Percentiles rank a stretch among this genome's conserved stretches.
phyloP scores from a whole-genome alignment of 192 early-diverging fungal genomes.

The Backusella psychrophila region DNA sequence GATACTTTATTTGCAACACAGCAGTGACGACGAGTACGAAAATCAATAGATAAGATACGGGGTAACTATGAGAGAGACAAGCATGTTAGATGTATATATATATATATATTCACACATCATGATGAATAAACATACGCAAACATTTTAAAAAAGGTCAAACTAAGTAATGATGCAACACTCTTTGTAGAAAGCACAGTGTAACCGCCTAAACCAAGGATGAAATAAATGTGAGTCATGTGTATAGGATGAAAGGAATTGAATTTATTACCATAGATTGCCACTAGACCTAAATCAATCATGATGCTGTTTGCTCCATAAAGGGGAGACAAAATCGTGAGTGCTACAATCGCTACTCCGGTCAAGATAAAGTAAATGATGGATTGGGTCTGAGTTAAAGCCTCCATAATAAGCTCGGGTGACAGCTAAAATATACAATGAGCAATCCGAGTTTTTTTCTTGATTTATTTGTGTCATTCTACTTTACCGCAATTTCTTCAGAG shows the following conservation, averaged over 20 bases:
- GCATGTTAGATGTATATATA: too few species aligned
- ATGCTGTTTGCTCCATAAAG: slow-evolving; percentile 51
- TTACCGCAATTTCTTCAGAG: slow-evolving; percentile 51
- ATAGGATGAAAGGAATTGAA: background rate
- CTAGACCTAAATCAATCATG: slow-evolving; percentile 62
- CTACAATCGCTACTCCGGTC: slow-evolving; percentile 29
- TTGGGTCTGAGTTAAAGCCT: slow-evolving; percentile 46
- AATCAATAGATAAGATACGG: slow-evolving; percentile 62
- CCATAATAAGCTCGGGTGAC: slow-evolving; percentile 49
- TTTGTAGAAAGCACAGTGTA: slow-evolving; percentile 74
- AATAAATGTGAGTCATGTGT: background rate
- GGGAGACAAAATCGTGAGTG: slow-evolving; percentile 44
- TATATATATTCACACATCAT: too few species aligned
- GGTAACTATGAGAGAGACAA: slow-evolving; percentile 29
- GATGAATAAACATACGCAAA: slow-evolving; percentile 37
- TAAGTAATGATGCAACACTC: slow-evolving; percentile 64
- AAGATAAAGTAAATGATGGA: slow-evolving; percentile 56
- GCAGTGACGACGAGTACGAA: slow-evolving; percentile 59
- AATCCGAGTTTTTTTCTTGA: too few species aligned
- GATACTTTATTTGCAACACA: slow-evolving; percentile 60
- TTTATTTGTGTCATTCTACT: background rate
- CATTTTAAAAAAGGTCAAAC: slow-evolving; percentile 58
- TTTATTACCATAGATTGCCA: slow-evolving; percentile 63
- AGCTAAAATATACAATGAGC: slow-evolving; percentile 27
- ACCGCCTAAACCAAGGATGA: slow-evolving; percentile 47